Conservation (phyloP, 2,329 filamentous ascomycete species). For the Eurotiales sp. region DNA sequence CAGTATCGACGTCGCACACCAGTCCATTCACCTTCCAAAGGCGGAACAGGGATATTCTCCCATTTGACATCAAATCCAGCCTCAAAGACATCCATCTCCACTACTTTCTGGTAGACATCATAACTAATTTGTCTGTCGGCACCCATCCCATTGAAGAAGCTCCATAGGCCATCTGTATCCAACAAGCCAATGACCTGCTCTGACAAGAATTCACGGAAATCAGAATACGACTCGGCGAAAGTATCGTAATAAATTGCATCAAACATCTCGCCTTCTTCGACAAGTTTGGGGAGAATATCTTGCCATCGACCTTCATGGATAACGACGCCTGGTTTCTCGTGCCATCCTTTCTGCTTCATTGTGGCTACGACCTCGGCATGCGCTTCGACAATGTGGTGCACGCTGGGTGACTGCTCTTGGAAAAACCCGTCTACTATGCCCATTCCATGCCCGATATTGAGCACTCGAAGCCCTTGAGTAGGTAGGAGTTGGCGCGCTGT, state of each 20-base stretch:
- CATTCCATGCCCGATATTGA: constrained; percentile 90
- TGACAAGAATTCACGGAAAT: constrained; percentile 80
- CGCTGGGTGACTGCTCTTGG: constrained; percentile 60
- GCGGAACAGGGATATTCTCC: constrained; percentile 71
- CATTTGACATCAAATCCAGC: constrained; percentile 87
- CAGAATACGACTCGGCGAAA: constrained; percentile 88
- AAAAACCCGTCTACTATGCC: constrained; percentile 81
- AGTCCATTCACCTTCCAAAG: constrained; percentile 76
- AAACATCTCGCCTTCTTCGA: constrained; percentile 66
- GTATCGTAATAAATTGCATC: constrained; percentile 97
- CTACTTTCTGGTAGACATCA: constrained; percentile 90
- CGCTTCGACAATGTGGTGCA: constrained; percentile 83
- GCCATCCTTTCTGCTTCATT: constrained; percentile 64
- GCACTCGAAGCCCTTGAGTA: constrained; percentile 61
- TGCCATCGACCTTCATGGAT: constrained; percentile 78
- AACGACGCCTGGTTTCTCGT: constrained; percentile 55
- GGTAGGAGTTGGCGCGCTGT: constrained; percentile 67
- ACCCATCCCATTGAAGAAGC: constrained; percentile 73
- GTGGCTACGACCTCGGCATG: constrained; percentile 72
- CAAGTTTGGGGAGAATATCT: constrained; percentile 66
- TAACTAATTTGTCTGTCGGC: constrained; percentile 91
- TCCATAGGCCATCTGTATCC: constrained; percentile 51
- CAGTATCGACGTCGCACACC: constrained; percentile 87
- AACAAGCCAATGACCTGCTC: constrained; percentile 81
- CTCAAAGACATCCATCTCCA: constrained; percentile 85